phyloP scores from a whole-genome alignment of 768 basidiomycete genomes.

The Trametes meyenii region DNA sequence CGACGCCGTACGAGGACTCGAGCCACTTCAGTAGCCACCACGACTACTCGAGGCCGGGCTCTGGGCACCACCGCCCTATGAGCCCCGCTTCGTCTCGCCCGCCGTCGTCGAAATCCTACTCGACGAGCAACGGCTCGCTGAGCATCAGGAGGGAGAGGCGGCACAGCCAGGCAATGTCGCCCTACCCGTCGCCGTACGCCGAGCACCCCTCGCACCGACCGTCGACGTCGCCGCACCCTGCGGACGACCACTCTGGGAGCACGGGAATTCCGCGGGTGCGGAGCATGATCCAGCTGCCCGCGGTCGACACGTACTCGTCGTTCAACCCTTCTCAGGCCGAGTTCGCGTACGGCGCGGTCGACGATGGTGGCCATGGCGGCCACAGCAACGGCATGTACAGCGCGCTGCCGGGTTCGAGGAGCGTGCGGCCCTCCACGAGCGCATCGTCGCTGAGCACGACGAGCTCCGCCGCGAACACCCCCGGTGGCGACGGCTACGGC shows the following conservation, averaged over 20 bases:
- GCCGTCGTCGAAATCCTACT: conserved; percentile 64
- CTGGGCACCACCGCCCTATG: conserved; percentile 60
- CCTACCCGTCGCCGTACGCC: conserved; percentile 84
- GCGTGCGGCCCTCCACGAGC: conserved; percentile 73
- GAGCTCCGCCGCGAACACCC: conserved; percentile 82
- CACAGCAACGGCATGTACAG: conserved; percentile 34
- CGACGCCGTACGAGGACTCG: conserved; percentile 62
- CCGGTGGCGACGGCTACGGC: conserved; percentile 65
- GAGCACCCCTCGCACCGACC: conserved; percentile 62
- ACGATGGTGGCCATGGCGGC: conserved; percentile 35
- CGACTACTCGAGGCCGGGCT: conserved; percentile 73
- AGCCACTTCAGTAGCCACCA: conserved; percentile 39
- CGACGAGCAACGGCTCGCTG: conserved; percentile 53
- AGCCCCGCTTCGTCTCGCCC: conserved; percentile 73
- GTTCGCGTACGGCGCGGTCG: conserved; percentile 76
- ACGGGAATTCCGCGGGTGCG: conserved; percentile 67
- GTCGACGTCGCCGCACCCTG: conserved; percentile 71
- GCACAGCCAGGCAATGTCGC: conserved; percentile 86
- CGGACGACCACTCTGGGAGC: conserved; percentile 44
- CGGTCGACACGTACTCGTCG: conserved; percentile 62
- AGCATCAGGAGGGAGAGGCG: conserved; percentile 74
- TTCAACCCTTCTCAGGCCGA: conserved; percentile 72
- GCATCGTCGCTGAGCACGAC: conserved; percentile 79
- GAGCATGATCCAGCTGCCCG: conserved; percentile 82
- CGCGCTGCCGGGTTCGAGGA: conserved; percentile 39